These are phyloP conservation scores for Microbotryomycetes sp. DNA, from an alignment of 1,284 basidiomycete genomes.

Conservation along the genomic window DNA sequence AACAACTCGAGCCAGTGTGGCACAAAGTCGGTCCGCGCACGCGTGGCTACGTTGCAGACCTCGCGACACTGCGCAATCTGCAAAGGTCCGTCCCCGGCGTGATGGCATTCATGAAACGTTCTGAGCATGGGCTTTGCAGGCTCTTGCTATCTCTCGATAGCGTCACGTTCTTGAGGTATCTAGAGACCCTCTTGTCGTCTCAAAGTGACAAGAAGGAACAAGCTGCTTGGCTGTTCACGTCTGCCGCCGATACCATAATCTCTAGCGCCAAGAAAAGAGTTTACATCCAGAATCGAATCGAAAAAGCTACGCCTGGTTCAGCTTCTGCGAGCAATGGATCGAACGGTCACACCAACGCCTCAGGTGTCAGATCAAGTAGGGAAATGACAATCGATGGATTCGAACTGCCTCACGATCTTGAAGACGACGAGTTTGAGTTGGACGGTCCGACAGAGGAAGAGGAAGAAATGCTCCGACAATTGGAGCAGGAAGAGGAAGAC, in stretches of 20 bases:
- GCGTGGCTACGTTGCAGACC: constrained; percentile 81
- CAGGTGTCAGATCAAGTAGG: constrained; percentile 25
- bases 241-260: constrained; percentile 83
- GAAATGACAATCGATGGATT: constrained; percentile 21
- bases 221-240: constrained; percentile 78
- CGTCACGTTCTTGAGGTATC: constrained; percentile 81
- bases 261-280: constrained; percentile 70
- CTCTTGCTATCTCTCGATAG: constrained; percentile 49
- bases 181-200: constrained; percentile 79
- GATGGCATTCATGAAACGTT: too few relatives aligned
- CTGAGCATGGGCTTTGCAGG: too few relatives aligned
- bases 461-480: constrained; percentile 13
- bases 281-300: constrained; percentile 51
- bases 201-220: constrained; percentile 56
- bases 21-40: constrained; percentile 89
- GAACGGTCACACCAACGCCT: not conserved
- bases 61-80: constrained; percentile 75
- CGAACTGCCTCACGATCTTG: constrained; percentile 37
- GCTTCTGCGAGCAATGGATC: not conserved
- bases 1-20: constrained; percentile 89
- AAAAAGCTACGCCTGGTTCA: constrained; percentile 33
- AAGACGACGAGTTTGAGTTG: constrained; percentile 23
- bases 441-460: constrained; percentile 17
- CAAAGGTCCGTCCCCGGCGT: constrained; percentile 65
- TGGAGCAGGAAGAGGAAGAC: not conserved